Evolutionary conservation across 768 basidiomycete species (phyloP).

Genomic region (Suillus plorans): DNA sequence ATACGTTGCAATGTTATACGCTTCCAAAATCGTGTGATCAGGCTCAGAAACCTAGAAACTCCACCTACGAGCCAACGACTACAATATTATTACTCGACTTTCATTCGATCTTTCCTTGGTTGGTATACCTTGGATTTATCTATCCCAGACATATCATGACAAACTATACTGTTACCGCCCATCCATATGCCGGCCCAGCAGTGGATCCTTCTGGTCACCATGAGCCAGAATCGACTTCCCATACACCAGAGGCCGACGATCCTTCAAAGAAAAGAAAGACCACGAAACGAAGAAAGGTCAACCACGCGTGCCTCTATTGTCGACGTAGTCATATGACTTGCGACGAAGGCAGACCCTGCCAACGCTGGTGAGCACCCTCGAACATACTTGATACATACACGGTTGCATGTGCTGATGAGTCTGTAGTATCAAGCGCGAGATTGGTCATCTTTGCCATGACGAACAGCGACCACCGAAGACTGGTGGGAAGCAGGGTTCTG

Average conservation of each 20-base stretch:
- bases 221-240: conserved; percentile 22
- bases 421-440: conserved; percentile 89
- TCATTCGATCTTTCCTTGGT: conserved; percentile 1
- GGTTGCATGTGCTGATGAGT: conserved; percentile 10
- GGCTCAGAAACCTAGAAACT: conserved; percentile 1
- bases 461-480: conserved; percentile 60
- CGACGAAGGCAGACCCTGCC: conserved; percentile 87
- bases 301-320: conserved; percentile 93
- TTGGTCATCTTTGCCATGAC: conserved; percentile 92
- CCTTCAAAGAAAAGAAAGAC: conserved; percentile 39
- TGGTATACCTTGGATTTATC: neutral
- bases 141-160: conserved; percentile 17
- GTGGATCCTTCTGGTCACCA: conserved; percentile 16
- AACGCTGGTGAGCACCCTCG: conserved; percentile 72
- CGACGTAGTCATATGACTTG: conserved; percentile 91
- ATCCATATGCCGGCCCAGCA: conserved; percentile 25
- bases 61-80: neutral
- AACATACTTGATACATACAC: conserved; percentile 13
- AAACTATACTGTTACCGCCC: conserved; percentile 21
- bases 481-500: conserved; percentile 40
- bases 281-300: conserved; percentile 78
- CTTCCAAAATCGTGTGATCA: conserved; percentile 7
- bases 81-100: neutral
- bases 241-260: conserved; percentile 29
- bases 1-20: conserved; percentile 4